A percentile compares a stretch with the other conserved stretches of the same genome.
Conservation (phyloP, 345 rosid species). For the Atalantia buxifolia region DNA sequence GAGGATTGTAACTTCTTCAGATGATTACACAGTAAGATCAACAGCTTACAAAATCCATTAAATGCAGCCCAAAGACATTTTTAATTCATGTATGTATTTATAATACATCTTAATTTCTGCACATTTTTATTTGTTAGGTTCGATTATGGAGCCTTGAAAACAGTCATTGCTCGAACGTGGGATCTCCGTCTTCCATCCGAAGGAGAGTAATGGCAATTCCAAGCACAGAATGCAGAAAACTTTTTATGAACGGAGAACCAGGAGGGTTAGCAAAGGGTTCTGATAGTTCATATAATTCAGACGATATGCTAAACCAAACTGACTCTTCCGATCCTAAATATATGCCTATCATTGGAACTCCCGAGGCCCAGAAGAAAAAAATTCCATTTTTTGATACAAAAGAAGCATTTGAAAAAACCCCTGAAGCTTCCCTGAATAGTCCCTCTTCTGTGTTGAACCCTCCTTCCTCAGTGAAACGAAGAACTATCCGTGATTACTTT, state of each 20-base stretch:
- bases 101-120: background rate
- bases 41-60: background rate
- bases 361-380: conserved; percentile 47
- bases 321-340: conserved; percentile 19
- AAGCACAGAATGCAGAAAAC: conserved; percentile 35
- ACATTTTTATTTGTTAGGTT: conserved; percentile 34
- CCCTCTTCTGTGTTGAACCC: conserved; percentile 87
- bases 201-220: conserved; percentile 75
- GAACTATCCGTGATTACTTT: conserved; percentile 87
- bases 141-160: conserved; percentile 70
- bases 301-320: conserved; percentile 21
- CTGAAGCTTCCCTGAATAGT: conserved; percentile 50
- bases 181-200: conserved; percentile 47
- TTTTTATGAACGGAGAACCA: conserved; percentile 34
- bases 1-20: conserved; percentile 75
- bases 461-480: conserved; percentile 81
- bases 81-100: background rate
- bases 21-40: conserved; percentile 70
- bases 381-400: conserved; percentile 25
- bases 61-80: background rate
- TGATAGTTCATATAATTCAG: conserved; percentile 16
- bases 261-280: conserved; percentile 24
- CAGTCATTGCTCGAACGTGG: conserved; percentile 32
- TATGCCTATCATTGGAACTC: conserved; percentile 40
- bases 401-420: conserved; percentile 46